Evolutionary conservation across 164 flowering plant genomes (phyloP), one percentile per base, ranked within the genome.

Genomic region (Sedum album): DNA sequence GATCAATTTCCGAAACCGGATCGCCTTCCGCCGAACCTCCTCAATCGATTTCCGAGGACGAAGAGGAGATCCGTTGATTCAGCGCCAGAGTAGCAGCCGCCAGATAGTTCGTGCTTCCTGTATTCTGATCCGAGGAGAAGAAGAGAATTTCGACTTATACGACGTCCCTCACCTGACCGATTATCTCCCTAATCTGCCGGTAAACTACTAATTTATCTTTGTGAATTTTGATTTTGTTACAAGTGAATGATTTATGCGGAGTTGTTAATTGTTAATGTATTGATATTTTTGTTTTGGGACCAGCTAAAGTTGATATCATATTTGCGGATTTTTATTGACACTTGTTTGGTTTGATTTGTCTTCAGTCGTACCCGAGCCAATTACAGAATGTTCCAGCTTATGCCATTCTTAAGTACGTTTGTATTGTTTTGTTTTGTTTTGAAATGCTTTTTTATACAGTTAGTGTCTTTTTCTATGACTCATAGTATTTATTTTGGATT

Each of bases 311-410:
- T 31, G 41, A 20, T 31, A 63, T 30, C n/a, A 9, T 63, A 13
- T 33, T 2, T 2, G 60, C 60, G 2, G 60, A 53, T 21, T 53
- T n/a, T n/a, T n/a, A 31, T 17, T 63, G 25, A 36, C 23, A 39
- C 14, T 67, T 31, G 20, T 41, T 2, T 31, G 28, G 31, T n/a
- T 5, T 31, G 11, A 30, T 46, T 42, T n/a, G 13, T 46, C 4
- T 71, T 74, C 79, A 82, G 85, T 72, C 79, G 17, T 74, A 82
- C 68, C 76, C 75, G 0, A 78, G 79, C 68, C 85, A 81, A 2
- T 63, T 82, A 49, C 81, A 78, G 75, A 73, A 66, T 57, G 76
- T 78, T 74, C 81, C 82, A 39, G 41, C 81, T 11, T 82, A 82
- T 72, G 76, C 85, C 48, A 79, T 73, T 41, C 79, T 76, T 1